Evolutionary conservation across 1,139 yeast genomes (phyloP), one percentile per base, ranked within the genome.

Genomic region (Sugiyamaella japonica): DNA sequence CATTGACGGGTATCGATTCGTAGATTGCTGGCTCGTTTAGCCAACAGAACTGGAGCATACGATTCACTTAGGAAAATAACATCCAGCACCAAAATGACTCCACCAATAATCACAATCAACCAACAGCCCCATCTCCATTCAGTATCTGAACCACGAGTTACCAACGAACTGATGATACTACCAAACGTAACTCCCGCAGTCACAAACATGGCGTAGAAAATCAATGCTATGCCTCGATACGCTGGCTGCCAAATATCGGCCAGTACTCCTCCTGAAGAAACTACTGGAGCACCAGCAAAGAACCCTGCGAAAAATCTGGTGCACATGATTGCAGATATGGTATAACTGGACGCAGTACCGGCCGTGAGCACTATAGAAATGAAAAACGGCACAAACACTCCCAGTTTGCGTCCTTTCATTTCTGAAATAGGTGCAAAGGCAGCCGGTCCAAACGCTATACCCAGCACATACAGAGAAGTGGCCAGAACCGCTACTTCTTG

Each of bases 401-500:
- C 89, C 1, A 82, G 73, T 63, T 84, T 82, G 56, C 96, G 76
- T 7, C 96, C 96, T 55, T 82, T 80, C 59, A 85, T 81, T 67
- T 88, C 96, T 13, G 91, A 84, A 41, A 88, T 70, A 3, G 96
- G 96, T 3, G 91, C 89, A 75, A 90, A 80, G 41, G 87, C 70
- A 60, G 87, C 72, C 0, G 96, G 95, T 3, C 95, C 96, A 36
- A 82, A 72, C n/a, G 85, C 84, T 63, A 86, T 76, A 1, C 95
- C 93, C 60, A 86, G 71, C 37, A 87, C 85, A 77, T 83, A 86
- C 28, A 87, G 72, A 1, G 90, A 78, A 15, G 87, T 84, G 0
- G 86, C 77, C 49, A 86, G 72, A 0, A 81, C 79, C 3, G 85
- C 77, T 0, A 85, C 87, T 62, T 84, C 89, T 34, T 76, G 72